Evolutionary conservation across 192 early-diverging fungal genomes (phyloP).

Genomic region (Piromyces finnis): DNA sequence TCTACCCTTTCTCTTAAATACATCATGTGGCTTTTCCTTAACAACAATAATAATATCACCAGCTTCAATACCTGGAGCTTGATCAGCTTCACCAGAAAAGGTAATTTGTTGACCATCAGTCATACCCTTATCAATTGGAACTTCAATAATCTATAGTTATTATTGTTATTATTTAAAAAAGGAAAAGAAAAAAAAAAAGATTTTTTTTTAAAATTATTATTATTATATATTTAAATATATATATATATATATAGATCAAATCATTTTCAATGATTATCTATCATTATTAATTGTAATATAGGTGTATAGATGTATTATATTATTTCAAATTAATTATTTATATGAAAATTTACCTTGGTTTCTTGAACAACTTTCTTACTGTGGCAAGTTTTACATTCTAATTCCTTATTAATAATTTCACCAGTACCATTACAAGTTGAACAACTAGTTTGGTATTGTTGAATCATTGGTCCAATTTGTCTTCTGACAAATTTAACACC

Average conservation of each 20-base stretch:
- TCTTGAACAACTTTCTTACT: slow-evolving; percentile 74
- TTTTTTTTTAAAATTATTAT: too few species aligned
- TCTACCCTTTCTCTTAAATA: slow-evolving; percentile 83
- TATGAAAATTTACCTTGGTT: slow-evolving; percentile 54
- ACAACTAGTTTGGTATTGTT: slow-evolving; percentile 98
- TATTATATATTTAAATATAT: too few species aligned
- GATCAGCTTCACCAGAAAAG: slow-evolving; percentile 92
- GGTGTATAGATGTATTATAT: too few species aligned
- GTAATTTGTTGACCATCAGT: slow-evolving; percentile 86
- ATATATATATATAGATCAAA: too few species aligned
- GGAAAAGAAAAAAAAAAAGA: too few species aligned
- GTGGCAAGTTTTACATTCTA: slow-evolving; percentile 76
- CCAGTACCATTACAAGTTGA: slow-evolving; percentile 75
- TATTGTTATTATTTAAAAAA: too few species aligned
- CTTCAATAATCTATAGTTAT: slow-evolving; percentile 56
- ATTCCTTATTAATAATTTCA: slow-evolving; percentile 75
- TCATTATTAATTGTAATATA: too few species aligned
- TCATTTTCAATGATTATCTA: too few species aligned
- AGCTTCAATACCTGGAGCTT: slow-evolving; percentile 77
- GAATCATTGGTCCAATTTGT: slow-evolving; percentile 98
- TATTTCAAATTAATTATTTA: too few species aligned
- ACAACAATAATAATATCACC: slow-evolving; percentile 95
- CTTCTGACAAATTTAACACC: slow-evolving; percentile 79
- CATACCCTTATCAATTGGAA: slow-evolving; percentile 97
- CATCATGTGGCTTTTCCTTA: slow-evolving; percentile 80